phyloP scores from a whole-genome alignment of 1,284 basidiomycete species.

The Pisolithus thermaeus region DNA sequence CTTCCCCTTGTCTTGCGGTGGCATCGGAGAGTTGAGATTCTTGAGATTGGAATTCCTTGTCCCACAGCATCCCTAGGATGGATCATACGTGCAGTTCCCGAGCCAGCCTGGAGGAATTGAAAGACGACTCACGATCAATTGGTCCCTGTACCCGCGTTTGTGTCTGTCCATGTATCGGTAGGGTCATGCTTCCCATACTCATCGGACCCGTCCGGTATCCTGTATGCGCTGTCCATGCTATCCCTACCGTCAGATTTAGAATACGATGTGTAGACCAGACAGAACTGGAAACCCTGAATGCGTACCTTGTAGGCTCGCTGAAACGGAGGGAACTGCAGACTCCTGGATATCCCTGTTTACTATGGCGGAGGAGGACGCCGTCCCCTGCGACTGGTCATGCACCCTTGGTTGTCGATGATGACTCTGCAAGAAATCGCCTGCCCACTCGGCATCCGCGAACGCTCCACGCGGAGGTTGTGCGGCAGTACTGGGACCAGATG shows the following conservation, averaged over 20 bases:
- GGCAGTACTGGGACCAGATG: conserved; percentile 1
- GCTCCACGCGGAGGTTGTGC: conserved; percentile 21
- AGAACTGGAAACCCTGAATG: background rate
- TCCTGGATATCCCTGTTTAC: conserved; percentile 6
- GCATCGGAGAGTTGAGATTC: conserved; percentile 31
- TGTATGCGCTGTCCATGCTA: conserved; percentile 34
- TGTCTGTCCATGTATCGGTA: conserved; percentile 11
- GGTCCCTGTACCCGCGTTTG: conserved; percentile 16
- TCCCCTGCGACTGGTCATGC: conserved; percentile 3
- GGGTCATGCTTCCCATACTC: conserved; percentile 23
- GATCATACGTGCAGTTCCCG: background rate
- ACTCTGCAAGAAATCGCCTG: conserved; percentile 47
- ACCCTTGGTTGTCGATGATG: conserved; percentile 30
- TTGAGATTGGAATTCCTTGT: conserved; percentile 56
- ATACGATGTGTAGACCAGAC: conserved; percentile 1
- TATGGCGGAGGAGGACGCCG: background rate
- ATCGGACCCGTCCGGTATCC: conserved; percentile 34
- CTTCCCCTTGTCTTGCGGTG: background rate
- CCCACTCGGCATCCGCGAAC: conserved; percentile 16
- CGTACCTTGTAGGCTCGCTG: conserved; percentile 16
- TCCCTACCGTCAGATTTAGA: conserved; percentile 13
- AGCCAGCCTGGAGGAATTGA: background rate
- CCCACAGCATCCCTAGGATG: conserved; percentile 45
- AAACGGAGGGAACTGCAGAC: conserved; percentile 3
- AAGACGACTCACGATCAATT: conserved; percentile 30